Conservation (phyloP, 148 eudicot species). For the Gaultheria prostrata region DNA sequence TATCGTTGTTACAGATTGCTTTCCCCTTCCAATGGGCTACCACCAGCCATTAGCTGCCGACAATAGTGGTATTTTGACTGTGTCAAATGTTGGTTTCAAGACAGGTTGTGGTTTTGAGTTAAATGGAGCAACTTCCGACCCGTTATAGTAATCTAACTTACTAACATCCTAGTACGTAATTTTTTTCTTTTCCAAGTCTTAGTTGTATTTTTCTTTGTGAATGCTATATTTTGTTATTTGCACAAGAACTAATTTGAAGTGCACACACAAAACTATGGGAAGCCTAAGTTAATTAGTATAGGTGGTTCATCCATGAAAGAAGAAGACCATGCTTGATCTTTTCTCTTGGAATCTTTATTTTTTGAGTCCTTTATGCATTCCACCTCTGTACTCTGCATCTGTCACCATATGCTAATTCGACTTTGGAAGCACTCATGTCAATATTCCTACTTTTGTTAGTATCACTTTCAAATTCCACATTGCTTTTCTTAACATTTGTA, state of each 20-base stretch:
- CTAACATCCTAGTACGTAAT: not conserved
- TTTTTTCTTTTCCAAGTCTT: no score
- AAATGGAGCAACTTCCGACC: not conserved
- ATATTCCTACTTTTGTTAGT: not conserved
- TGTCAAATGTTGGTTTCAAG: not conserved
- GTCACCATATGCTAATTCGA: not conserved
- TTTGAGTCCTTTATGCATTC: not conserved
- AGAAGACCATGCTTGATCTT: not conserved
- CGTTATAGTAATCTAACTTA: not conserved
- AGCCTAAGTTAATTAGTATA: no score
- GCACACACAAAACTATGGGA: no score
- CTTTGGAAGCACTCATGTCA: no score
- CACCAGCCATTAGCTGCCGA: not conserved
- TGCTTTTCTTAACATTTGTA: not conserved
- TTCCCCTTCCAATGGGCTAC: not conserved
- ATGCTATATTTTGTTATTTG: no score
- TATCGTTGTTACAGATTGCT: not conserved
- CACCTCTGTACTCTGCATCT: not conserved
- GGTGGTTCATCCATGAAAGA: no score
- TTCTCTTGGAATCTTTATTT: not conserved
- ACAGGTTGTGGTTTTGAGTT: not conserved
- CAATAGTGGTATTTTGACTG: not conserved
- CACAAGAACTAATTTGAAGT: no score
- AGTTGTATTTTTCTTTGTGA: no score
- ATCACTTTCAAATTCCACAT: not conserved